Conservation (phyloP, 2,329 filamentous ascomycete genomes). For the Colletotrichum lupini region DNA sequence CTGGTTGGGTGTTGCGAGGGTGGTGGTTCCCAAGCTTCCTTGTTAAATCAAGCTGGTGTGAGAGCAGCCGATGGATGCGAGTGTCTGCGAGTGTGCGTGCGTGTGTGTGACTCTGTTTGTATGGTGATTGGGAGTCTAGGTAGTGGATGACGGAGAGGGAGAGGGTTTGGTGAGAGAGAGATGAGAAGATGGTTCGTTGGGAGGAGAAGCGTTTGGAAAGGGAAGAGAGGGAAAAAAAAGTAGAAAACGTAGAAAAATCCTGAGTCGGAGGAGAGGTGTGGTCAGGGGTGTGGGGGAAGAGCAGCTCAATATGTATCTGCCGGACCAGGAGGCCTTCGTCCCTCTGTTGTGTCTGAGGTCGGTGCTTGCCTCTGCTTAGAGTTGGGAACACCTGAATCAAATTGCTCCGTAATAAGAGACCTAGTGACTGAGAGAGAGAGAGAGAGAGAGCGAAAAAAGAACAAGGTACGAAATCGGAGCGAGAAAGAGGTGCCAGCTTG, state of each 20-base stretch:
- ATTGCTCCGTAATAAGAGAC: not conserved
- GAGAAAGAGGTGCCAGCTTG: not conserved
- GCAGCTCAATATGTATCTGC: conserved; percentile 35
- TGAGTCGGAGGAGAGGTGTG: conserved; percentile 16
- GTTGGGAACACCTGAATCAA: conserved; percentile 17
- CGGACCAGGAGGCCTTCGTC: conserved; percentile 34
- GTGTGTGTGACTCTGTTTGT: not conserved
- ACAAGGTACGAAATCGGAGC: conserved; percentile 1
- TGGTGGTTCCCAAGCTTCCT: not conserved
- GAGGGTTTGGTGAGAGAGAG: not conserved
- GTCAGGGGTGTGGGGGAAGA: conserved; percentile 32
- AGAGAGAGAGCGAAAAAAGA: not conserved
- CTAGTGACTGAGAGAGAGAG: not conserved
- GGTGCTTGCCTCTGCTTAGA: not conserved
- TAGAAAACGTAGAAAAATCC: conserved; percentile 28
- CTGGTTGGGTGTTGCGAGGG: not conserved
- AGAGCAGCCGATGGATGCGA: not conserved
- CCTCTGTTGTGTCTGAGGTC: conserved; percentile 15
- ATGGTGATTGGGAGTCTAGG: not conserved
- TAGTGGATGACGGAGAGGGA: not conserved
- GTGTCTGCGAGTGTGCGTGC: too few relatives aligned
- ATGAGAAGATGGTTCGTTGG: conserved; percentile 13
- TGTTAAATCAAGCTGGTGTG: not conserved
- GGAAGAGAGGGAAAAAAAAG: conserved; percentile 12
- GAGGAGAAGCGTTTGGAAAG: conserved; percentile 13